Percentiles rank a stretch among this genome's conserved stretches.
phyloP scores from a whole-genome alignment of 129 eudicot genomes.

The Ambrosia artemisiifolia region DNA sequence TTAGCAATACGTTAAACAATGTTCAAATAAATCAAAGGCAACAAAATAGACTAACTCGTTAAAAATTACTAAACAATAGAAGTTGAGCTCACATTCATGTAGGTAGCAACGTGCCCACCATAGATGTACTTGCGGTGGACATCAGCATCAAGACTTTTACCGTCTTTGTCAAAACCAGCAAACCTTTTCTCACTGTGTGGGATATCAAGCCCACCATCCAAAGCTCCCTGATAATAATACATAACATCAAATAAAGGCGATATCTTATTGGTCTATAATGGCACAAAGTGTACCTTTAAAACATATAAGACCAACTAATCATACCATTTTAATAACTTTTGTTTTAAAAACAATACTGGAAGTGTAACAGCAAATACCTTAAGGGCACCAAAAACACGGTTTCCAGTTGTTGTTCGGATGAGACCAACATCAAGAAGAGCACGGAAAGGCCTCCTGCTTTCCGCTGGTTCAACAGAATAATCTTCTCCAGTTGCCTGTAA shows the following conservation, averaged over 20 bases:
- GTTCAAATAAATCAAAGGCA: background rate
- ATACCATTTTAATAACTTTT: too few species aligned
- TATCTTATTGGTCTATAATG: background rate
- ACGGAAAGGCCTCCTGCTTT: slow-evolving; percentile 71
- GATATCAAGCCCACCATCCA: slow-evolving; percentile 80
- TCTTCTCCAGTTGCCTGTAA: slow-evolving; percentile 79
- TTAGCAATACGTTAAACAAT: background rate
- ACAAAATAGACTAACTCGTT: background rate
- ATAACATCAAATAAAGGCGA: background rate
- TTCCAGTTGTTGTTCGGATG: slow-evolving; percentile 11
- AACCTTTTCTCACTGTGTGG: slow-evolving; percentile 86
- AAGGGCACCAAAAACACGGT: slow-evolving; percentile 7
- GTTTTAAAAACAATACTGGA: background rate
- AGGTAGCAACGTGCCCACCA: slow-evolving; percentile 2
- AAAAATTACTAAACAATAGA: background rate
- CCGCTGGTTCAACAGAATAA: slow-evolving; percentile 76
- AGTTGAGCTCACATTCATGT: background rate
- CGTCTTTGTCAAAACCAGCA: slow-evolving; percentile 73
- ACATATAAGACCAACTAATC: too few species aligned
- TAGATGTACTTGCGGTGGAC: slow-evolving; percentile 7
- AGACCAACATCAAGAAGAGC: slow-evolving; percentile 28
- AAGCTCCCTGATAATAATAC: slow-evolving; percentile 44
- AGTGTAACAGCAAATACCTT: background rate
- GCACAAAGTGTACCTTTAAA: too few species aligned
- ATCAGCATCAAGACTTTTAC: slow-evolving; percentile 60